These are phyloP conservation scores for Ananas comosus DNA, from an alignment of 176 grass and related monocot genomes.

Conservation along the genomic window DNA sequence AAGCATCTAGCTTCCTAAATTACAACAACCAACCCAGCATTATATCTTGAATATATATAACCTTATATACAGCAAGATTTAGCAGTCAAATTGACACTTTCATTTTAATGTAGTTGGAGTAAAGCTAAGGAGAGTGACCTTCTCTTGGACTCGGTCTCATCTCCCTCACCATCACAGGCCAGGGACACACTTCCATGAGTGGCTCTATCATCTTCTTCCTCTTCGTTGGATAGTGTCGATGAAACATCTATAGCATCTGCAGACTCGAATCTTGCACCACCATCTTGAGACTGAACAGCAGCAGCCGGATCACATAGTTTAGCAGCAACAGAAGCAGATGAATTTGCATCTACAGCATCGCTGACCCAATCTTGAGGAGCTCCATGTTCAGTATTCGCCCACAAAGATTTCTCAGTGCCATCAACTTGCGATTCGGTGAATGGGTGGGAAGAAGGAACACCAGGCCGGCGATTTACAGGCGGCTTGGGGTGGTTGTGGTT, in stretches of 20 bases:
- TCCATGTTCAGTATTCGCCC: conserved; percentile 13
- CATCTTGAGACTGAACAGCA: conserved; percentile 32
- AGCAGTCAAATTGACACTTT: too few relatives aligned
- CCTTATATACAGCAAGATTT: too few relatives aligned
- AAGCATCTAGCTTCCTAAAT: conserved; percentile 62
- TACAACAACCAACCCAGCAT: background rate
- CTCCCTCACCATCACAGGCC: conserved; percentile 16
- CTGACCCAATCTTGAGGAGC: conserved; percentile 13
- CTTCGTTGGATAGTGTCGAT: conserved; percentile 36
- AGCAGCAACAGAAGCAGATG: conserved; percentile 25
- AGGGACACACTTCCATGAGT: conserved; percentile 25
- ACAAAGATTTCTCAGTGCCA: background rate
- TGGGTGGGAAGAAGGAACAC: background rate
- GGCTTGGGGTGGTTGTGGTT: conserved; percentile 60
- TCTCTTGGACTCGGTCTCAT: conserved; percentile 49
- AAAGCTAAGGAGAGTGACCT: conserved; percentile 26
- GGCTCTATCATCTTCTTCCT: conserved; percentile 34
- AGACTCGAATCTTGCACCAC: conserved; percentile 13
- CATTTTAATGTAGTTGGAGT: background rate
- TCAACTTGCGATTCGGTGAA: conserved; percentile 23
- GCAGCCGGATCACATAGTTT: conserved; percentile 39
- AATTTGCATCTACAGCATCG: conserved; percentile 25
- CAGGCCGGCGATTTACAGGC: conserved; percentile 19
- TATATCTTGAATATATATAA: background rate
- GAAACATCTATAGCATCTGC: conserved; percentile 35